Conservation (phyloP, 2,329 filamentous ascomycete genomes). For the Zarea fungicola region DNA sequence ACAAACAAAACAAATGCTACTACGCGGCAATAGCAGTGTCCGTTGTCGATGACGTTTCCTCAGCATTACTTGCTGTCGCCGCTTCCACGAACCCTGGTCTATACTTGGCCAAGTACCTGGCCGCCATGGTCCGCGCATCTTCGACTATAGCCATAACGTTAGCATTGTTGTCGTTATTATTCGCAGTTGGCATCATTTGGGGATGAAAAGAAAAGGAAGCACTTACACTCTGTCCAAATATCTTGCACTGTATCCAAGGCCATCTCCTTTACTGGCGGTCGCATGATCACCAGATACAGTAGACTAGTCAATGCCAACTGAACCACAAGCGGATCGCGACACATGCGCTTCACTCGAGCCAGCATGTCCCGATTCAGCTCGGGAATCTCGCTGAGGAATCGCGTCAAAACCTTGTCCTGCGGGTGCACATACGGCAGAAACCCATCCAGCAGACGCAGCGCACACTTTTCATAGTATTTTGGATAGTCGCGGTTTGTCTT, state of each 20-base stretch:
- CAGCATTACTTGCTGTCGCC: slow-evolving; percentile 15
- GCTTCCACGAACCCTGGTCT: slow-evolving; percentile 46
- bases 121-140: slow-evolving; percentile 57
- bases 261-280: slow-evolving; percentile 57
- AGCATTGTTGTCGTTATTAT: no score
- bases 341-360: slow-evolving; percentile 63
- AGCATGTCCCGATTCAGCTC: slow-evolving; percentile 69
- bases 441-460: slow-evolving; percentile 75
- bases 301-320: slow-evolving; percentile 59
- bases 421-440: slow-evolving; percentile 88
- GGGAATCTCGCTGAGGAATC: slow-evolving; percentile 88
- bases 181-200: neutral
- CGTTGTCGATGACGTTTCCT: slow-evolving; percentile 16
- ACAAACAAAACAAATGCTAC: no score
- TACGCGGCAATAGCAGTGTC: slow-evolving; percentile 27
- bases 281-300: slow-evolving; percentile 62
- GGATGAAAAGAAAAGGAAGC: neutral
- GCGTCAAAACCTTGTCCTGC: slow-evolving; percentile 82
- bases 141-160: slow-evolving; percentile 40
- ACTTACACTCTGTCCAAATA: slow-evolving; percentile 62
- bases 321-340: slow-evolving; percentile 60
- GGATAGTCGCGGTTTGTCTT: slow-evolving; percentile 43
- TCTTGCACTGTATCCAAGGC: slow-evolving; percentile 62
- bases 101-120: slow-evolving; percentile 58
- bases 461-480: slow-evolving; percentile 73